A percentile compares a stretch with the other conserved stretches of the same genome.
Conservation (phyloP, 1,284 basidiomycete genomes). For the Apiotrichum brassicae region DNA sequence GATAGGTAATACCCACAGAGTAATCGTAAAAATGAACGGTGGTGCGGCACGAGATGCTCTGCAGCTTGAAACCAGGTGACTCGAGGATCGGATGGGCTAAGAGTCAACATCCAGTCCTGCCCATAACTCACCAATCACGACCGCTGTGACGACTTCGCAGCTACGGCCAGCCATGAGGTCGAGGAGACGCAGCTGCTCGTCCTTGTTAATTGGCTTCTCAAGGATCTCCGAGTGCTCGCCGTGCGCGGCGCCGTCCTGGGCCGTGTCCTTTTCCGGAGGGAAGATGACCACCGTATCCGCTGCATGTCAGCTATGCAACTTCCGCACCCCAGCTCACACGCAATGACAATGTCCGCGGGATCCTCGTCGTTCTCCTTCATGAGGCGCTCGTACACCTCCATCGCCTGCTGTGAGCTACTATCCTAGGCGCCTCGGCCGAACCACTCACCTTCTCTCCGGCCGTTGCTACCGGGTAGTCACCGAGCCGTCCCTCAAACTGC, state of each 20-base stretch:
- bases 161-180: constrained; percentile 71
- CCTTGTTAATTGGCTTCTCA: constrained; percentile 77
- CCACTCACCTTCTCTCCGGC: constrained; percentile 69
- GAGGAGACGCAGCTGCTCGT: constrained; percentile 57
- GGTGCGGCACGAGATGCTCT: constrained; percentile 77
- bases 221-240: constrained; percentile 49
- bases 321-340: constrained; percentile 61
- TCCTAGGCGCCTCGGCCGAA: background rate
- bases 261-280: constrained; percentile 60
- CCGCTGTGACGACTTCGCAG: constrained; percentile 87
- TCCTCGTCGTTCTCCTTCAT: constrained; percentile 68
- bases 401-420: constrained; percentile 50
- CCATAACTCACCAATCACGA: constrained; percentile 60
- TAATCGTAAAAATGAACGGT: constrained; percentile 74
- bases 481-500: constrained; percentile 63
- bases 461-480: constrained; percentile 90
- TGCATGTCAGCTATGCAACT: constrained; percentile 33
- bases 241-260: constrained; percentile 23
- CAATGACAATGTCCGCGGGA: constrained; percentile 88
- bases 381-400: constrained; percentile 84
- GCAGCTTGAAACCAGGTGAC: constrained; percentile 77
- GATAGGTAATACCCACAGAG: constrained; percentile 44
- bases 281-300: constrained; percentile 89
- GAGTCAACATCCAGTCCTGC: background rate
- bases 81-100: constrained; percentile 74